phyloP scores from a whole-genome alignment of 2,329 filamentous ascomycete genomes.

The Aspergillus pseudoterreus region DNA sequence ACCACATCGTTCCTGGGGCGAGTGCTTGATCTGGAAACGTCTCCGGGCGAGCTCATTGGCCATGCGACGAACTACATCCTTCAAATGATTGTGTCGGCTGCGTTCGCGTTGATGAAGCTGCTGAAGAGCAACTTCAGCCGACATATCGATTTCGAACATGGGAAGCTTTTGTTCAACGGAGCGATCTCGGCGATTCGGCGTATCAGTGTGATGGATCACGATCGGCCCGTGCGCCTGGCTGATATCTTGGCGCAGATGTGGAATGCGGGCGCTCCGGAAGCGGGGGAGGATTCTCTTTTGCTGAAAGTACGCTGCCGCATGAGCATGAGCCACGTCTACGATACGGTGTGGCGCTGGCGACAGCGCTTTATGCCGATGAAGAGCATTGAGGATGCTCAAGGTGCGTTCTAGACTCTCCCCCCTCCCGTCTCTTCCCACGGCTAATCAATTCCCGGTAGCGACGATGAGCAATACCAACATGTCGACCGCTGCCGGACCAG shows the following conservation, averaged over 20 bases:
- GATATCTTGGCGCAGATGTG: slow-evolving; percentile 64
- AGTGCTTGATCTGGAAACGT: slow-evolving; percentile 42
- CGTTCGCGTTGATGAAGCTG: slow-evolving; percentile 61
- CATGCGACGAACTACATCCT: slow-evolving; percentile 60
- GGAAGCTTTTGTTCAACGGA: slow-evolving; percentile 54
- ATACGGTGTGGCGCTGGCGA: slow-evolving; percentile 64
- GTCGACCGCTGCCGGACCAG: slow-evolving; percentile 21
- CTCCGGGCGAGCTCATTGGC: slow-evolving; percentile 46
- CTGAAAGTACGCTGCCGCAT: slow-evolving; percentile 62
- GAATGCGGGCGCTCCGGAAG: slow-evolving; percentile 45
- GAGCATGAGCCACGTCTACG: slow-evolving; percentile 64
- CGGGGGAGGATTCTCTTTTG: slow-evolving; percentile 45
- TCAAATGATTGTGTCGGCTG: slow-evolving; percentile 62
- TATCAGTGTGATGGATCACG: slow-evolving; percentile 59
- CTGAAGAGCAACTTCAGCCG: slow-evolving; percentile 60
- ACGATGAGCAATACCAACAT: slow-evolving; percentile 36
- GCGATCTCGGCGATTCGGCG: slow-evolving; percentile 56
- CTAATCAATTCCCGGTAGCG: slow-evolving; percentile 20
- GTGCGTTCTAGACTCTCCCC: slow-evolving; percentile 45
- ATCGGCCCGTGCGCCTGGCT: slow-evolving; percentile 59
- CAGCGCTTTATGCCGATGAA: slow-evolving; percentile 63
- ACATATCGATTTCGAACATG: slow-evolving; percentile 52
- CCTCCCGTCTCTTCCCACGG: neutral
- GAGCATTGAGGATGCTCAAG: slow-evolving; percentile 58
- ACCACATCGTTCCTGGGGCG: slow-evolving; percentile 45